phyloP scores from a whole-genome alignment of 1,139 yeast genomes.

The Pichia sorboxylosa region DNA sequence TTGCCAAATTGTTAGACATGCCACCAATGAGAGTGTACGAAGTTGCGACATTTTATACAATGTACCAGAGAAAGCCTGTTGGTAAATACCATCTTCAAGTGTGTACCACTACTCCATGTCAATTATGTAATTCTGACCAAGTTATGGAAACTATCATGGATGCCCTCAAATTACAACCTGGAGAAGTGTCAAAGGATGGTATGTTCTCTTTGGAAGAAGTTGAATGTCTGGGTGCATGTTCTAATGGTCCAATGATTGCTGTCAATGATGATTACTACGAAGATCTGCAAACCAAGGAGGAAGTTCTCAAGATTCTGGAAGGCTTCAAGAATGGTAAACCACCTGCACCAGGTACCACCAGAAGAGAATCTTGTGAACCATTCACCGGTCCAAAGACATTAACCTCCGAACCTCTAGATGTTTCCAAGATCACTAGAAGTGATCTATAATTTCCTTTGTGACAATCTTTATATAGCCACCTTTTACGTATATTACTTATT shows the following conservation, averaged over 20 bases:
- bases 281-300: constrained; percentile 59
- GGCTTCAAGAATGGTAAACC: constrained; percentile 55
- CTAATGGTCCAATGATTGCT: constrained; percentile 83
- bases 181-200: constrained; percentile 68
- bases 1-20: constrained; percentile 74
- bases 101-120: constrained; percentile 88
- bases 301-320: constrained; percentile 50
- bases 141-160: constrained; percentile 60
- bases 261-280: constrained; percentile 76
- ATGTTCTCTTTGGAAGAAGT: constrained; percentile 78
- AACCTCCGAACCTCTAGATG: constrained; percentile 53
- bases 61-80: constrained; percentile 83
- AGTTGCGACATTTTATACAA: constrained; percentile 86
- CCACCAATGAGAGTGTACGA: constrained; percentile 95
- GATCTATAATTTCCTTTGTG: too few relatives aligned
- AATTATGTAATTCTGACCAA: constrained; percentile 71
- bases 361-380: constrained; percentile 70
- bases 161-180: constrained; percentile 58
- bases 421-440: constrained; percentile 47
- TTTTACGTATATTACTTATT: too few relatives aligned
- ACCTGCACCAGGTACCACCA: constrained; percentile 50
- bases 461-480: too few relatives aligned
- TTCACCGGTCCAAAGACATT: constrained; percentile 58
- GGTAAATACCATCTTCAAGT: constrained; percentile 79
- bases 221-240: constrained; percentile 89